phyloP scores from a whole-genome alignment of 106 monocot species.

The Dactylorhiza incarnata region DNA sequence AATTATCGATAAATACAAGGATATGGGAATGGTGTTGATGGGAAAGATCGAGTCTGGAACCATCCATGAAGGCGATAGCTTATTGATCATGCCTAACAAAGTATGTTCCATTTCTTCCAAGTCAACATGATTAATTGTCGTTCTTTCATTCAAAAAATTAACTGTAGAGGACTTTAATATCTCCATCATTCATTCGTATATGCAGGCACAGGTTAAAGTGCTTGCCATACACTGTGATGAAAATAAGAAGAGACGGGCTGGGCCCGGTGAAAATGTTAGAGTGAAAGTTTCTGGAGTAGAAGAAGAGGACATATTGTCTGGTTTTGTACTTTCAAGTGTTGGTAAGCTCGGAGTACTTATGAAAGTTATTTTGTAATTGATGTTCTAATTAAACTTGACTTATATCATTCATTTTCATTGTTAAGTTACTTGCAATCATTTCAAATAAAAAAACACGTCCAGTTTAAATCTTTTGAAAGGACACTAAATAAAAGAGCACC shows the following conservation, averaged over 20 bases:
- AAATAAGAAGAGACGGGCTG: conserved; percentile 49
- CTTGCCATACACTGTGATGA: conserved; percentile 73
- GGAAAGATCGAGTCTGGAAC: conserved; percentile 96
- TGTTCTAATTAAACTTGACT: not conserved
- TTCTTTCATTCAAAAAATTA: not conserved
- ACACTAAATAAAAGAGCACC: too few relatives aligned
- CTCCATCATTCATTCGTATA: not conserved
- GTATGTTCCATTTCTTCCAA: conserved; percentile 19
- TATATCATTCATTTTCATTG: not conserved
- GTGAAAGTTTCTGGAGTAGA: conserved; percentile 85
- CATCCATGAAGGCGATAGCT: conserved; percentile 71
- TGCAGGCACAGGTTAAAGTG: conserved; percentile 82
- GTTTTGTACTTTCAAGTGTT: conserved; percentile 88
- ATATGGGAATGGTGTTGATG: conserved; percentile 98
- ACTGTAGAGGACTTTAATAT: not conserved
- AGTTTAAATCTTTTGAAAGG: not conserved
- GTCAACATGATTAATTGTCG: not conserved
- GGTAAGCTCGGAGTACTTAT: conserved; percentile 35
- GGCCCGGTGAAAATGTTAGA: conserved; percentile 87
- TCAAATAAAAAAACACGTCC: not conserved
- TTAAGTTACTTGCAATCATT: not conserved
- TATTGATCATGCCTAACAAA: conserved; percentile 92
- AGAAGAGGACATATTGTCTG: conserved; percentile 86
- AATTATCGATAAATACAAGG: conserved; percentile 96
- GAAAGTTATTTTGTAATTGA: not conserved